Base-by-base conservation (phyloP, 139 green algal species). In the Edaphochlamys debaryana region DNA sequence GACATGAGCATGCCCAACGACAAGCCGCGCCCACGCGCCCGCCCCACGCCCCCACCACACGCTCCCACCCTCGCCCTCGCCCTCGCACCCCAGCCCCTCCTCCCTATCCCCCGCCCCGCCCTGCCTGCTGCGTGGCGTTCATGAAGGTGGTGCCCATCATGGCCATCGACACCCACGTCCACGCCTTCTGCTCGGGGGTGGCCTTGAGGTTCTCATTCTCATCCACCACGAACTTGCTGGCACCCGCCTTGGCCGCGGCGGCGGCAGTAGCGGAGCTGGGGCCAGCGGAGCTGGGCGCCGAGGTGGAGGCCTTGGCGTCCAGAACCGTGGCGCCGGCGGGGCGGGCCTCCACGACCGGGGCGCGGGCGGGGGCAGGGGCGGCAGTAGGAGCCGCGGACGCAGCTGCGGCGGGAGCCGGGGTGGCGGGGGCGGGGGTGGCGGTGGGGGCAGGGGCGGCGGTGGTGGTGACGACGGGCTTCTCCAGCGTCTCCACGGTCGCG, bases 191-290 rank as follows among this genome's bases (percentile, higher is more conserved):
- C 87, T 94, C 88, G 13, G 29, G 79, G 0, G 88, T 96, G 38
- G 56, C 86, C 50, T 87, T 89, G 1, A 96, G 84, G 38, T 80
- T 62, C 86, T 89, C 30, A 1, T 52, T 74, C 30, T 87, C 78
- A 63, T 94, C 90, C 34, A 95, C 85, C 29, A 94, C 85, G 37
- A 71, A 91, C 77, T 93, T 92, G 78, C 70, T 86, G 36, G 27
- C 34, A 54, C 72, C 45, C 34, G 38, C 45, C 63, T 36, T 41
- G 32, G 42, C 8, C 8, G 63, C 42, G 37, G n/a, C 29, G 8
- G 63, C 15, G 22, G 32, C 29, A 8, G 63, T 8, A 4, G 54
- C 54, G 11, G 54, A 19, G 11, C 11, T 20, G 54, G 54, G 54
- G 54, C 4, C 22, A 20, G 54, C 4, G 54, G 54, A 30, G 54